Conservation (phyloP, 768 basidiomycete genomes). For the Suillus variegatus region DNA sequence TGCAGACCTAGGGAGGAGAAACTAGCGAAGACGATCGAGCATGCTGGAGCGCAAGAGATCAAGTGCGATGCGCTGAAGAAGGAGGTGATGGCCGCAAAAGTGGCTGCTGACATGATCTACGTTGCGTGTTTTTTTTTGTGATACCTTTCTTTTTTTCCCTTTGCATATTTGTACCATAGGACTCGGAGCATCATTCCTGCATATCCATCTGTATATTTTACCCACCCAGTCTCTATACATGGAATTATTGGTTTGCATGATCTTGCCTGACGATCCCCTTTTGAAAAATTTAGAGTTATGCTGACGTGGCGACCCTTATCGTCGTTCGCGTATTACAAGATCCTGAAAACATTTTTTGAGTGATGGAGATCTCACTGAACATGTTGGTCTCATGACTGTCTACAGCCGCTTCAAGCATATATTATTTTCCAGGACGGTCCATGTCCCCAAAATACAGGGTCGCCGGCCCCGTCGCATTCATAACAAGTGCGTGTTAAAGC, state of each 20-base stretch:
- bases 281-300: neutral
- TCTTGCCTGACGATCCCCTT: neutral
- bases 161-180: constrained; percentile 2
- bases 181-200: constrained; percentile 2
- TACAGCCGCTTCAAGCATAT: neutral
- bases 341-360: neutral
- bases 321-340: neutral
- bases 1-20: constrained; percentile 64
- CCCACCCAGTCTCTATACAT: neutral
- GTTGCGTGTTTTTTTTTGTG: neutral
- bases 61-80: constrained; percentile 53
- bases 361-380: neutral
- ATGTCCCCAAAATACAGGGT: neutral
- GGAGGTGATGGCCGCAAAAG: constrained; percentile 33
- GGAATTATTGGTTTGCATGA: neutral
- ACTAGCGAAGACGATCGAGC: constrained; percentile 57
- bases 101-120: constrained; percentile 13
- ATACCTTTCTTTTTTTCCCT: neutral
- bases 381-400: neutral
- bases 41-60: constrained; percentile 59
- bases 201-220: constrained; percentile 6
- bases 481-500: neutral
- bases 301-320: neutral
- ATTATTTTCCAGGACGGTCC: neutral
- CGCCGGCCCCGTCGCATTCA: too few relatives aligned